A percentile compares a stretch with the other conserved stretches of the same genome.
phyloP scores from a whole-genome alignment of 768 basidiomycete species.

The Daedaleopsis sinensis region DNA sequence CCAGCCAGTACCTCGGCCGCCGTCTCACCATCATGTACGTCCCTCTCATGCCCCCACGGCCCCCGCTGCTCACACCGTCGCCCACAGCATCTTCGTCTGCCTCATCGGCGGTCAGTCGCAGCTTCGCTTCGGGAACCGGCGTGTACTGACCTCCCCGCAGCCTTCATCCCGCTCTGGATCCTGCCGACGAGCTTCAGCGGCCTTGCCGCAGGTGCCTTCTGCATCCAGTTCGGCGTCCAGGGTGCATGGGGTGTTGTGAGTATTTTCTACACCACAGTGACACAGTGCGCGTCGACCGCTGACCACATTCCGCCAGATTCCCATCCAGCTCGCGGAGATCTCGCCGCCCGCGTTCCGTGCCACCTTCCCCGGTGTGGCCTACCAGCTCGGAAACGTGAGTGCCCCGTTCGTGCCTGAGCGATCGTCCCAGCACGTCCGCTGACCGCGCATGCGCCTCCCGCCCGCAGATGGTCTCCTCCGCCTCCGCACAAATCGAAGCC shows the following conservation, averaged over 20 bases:
- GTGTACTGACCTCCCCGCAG: conserved; percentile 4
- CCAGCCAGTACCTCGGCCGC: conserved; percentile 78
- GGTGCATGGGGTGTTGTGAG: conserved; percentile 88
- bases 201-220: conserved; percentile 85
- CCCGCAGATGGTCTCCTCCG: conserved; percentile 27
- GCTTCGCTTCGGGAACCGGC: neutral
- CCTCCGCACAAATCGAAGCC: conserved; percentile 40
- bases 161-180: conserved; percentile 83
- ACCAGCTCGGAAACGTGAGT: conserved; percentile 74
- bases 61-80: neutral
- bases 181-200: conserved; percentile 67
- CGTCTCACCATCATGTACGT: conserved; percentile 72
- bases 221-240: conserved; percentile 85
- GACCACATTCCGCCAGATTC: conserved; percentile 44
- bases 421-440: neutral
- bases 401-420: neutral
- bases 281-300: neutral
- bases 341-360: conserved; percentile 89
- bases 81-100: conserved; percentile 52
- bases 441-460: neutral
- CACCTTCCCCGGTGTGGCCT: conserved; percentile 84
- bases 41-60: neutral
- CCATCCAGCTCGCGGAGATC: conserved; percentile 82
- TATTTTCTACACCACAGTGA: conserved; percentile 4
- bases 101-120: conserved; percentile 44